Base-by-base conservation (phyloP, 2,329 filamentous ascomycete genomes). In the Penicillium sp. region DNA sequence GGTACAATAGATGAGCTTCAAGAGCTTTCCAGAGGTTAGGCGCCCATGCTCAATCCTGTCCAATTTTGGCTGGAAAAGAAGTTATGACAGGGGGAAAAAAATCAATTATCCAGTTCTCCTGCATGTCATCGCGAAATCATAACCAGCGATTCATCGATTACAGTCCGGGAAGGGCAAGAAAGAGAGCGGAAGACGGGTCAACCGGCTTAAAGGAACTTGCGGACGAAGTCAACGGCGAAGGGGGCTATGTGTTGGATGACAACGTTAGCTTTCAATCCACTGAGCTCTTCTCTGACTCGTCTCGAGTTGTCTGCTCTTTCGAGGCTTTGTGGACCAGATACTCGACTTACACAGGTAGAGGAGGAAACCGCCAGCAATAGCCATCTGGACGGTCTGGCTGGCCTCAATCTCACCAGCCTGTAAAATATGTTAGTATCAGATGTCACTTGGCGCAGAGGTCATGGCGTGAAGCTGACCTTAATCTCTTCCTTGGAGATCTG, bases 301-400 rank as follows among this genome's bases (percentile, higher is more conserved):
- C 22, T 42, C 6, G 13, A 19, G 5, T 13, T 42, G 29, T 34
- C 21, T 34, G 37, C 19, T 28, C 15, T 28, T 32, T 6, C 29
- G n/a, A 13, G 41, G 15, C 19, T 22, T 26, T 5, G 22, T 28
- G n/a, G 17, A 13, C 13, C 13, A 28, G 37, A 43, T 34, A 17
- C 4, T 40, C 7, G 37, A 62, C 79, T 55, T 75, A 84, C 81
- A 82, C 44, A 83, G 72, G 68, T 83, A 83, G 43, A 84, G 74
- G 26, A 81, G 66, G 44, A 78, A 64, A 57, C 77, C 79, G 48
- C 76, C 74, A 39, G 72, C 72, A 51, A 77, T 64, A 43, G 77
- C 78, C 64, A 73, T 72, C 63, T 77, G 75, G 59, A 83, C 71
- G 39, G 78, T 78, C 57, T 72, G 67, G 48, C 64, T 65, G 24